These are phyloP conservation scores for Aspergillus leporis DNA, from an alignment of 495 filamentous ascomycete species.

Conservation along the genomic window DNA sequence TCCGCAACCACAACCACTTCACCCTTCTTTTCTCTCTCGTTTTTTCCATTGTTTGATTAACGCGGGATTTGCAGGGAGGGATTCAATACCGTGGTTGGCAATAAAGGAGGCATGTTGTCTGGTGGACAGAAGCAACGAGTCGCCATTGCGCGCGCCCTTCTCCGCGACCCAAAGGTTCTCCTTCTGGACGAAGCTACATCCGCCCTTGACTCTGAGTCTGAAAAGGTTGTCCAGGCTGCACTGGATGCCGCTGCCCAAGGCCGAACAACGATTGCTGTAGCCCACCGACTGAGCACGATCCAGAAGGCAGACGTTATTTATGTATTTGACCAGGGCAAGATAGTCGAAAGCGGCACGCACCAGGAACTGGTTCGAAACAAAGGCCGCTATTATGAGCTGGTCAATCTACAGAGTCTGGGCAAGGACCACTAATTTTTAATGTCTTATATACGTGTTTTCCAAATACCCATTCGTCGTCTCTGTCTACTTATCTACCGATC, in stretches of 20 bases:
- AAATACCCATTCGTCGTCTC: conserved; percentile 3
- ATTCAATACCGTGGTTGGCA: conserved; percentile 73
- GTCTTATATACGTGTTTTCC: conserved; percentile 5
- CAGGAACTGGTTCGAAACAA: conserved; percentile 61
- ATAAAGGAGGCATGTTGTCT: conserved; percentile 74
- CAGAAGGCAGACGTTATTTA: conserved; percentile 85
- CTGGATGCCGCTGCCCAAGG: conserved; percentile 73
- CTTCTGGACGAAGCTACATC: conserved; percentile 84
- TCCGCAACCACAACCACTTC: not conserved
- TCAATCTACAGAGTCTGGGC: conserved; percentile 76
- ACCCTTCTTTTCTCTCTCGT: not conserved
- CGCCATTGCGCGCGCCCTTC: conserved; percentile 71
- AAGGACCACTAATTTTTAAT: conserved; percentile 45
- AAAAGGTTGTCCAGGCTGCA: conserved; percentile 81
- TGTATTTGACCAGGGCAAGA: conserved; percentile 73
- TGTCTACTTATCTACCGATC: conserved; percentile 6
- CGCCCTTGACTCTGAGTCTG: conserved; percentile 77
- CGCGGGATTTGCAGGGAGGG: conserved; percentile 57
- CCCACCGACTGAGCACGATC: conserved; percentile 75
- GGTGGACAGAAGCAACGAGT: conserved; percentile 86
- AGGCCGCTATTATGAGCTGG: conserved; percentile 75
- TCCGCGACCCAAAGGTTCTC: conserved; percentile 68
- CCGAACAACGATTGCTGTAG: conserved; percentile 77
- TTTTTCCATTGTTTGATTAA: conserved; percentile 11
- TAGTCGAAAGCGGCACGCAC: conserved; percentile 76